Evolutionary conservation across 1,139 yeast species (phyloP), one percentile per base, ranked within the genome.

Genomic region (Yamadazyma trypodendri): DNA sequence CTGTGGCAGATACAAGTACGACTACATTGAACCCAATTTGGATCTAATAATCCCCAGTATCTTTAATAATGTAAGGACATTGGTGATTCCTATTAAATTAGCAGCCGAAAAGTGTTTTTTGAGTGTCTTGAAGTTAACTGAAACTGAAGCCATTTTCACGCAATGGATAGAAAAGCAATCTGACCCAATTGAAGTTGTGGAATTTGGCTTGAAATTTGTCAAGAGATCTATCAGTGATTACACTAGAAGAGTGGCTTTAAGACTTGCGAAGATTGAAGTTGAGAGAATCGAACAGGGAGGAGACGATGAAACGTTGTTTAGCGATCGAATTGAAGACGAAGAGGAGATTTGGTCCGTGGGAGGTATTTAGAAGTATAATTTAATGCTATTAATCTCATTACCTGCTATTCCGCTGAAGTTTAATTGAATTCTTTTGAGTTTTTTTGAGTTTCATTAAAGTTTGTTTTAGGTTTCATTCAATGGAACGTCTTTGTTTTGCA

Each of bases 41-140:
- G 80, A 81, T 49, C 42, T 65, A 2, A 51, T 92, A 38, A 88
- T 77, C 7, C 87, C 95, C 12, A 72, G 87, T 16, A 80, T 89
- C 2, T 92, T 92, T 57, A 68, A 82, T 0, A 83, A 95, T 57
- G 84, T 92, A 31, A 76, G 98, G 49, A 96, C 90, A 52, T 74
- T 81, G 12, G 69, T 86, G 33, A 87, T 92, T 52, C 97, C 98
- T 3, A 84, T 92, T 50, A 89, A 89, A 55, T 72, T 92, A 45
- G 97, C 97, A 1, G 96, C 96, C 4, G 98, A 92, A 60, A 88
- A 88, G 67, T 90, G 96, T 1, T 90, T 76, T 58, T 61, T 90
- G 51, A 79, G 89, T 2, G 61, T 88, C 15, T 82, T 89, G 58
- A 70, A 75, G 39, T 67, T 90, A 47, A 81, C 87, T 20, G 89